phyloP scores from a whole-genome alignment of 805 yeast genomes.

The Teunomyces aglyptinius region DNA sequence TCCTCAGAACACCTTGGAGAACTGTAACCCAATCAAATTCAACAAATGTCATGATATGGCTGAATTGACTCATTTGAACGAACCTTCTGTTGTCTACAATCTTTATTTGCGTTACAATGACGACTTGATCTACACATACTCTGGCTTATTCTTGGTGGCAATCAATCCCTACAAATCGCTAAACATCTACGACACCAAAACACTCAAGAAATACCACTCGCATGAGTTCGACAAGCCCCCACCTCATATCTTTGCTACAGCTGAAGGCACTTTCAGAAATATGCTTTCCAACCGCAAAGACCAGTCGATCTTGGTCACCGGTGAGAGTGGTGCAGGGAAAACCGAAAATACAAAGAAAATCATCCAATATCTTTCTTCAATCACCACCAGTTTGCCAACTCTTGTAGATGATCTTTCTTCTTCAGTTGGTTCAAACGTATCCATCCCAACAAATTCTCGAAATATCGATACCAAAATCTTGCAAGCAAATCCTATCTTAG shows the following conservation, averaged over 20 bases:
- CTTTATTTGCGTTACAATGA: slow-evolving; percentile 71
- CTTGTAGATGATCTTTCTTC: slow-evolving; percentile 8
- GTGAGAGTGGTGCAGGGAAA: slow-evolving; percentile 98
- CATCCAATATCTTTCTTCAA: slow-evolving; percentile 84
- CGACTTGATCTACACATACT: slow-evolving; percentile 85
- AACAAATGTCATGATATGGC: slow-evolving; percentile 95
- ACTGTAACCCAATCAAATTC: slow-evolving; percentile 85
- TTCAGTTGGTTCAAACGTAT: neutral
- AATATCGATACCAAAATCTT: slow-evolving; percentile 80
- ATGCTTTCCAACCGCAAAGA: slow-evolving; percentile 66
- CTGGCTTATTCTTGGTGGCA: slow-evolving; percentile 93
- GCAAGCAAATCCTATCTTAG: slow-evolving; percentile 93
- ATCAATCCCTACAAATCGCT: slow-evolving; percentile 84
- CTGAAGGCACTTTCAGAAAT: slow-evolving; percentile 82
- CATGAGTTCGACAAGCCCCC: slow-evolving; percentile 37
- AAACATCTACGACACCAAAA: slow-evolving; percentile 64
- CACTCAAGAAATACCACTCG: slow-evolving; percentile 54
- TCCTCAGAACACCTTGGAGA: slow-evolving; percentile 46
- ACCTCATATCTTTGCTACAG: slow-evolving; percentile 91
- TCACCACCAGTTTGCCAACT: slow-evolving; percentile 40
- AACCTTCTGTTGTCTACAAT: slow-evolving; percentile 91
- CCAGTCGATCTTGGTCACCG: slow-evolving; percentile 94
- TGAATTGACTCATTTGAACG: slow-evolving; percentile 88
- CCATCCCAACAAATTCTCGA: slow-evolving; percentile 16
- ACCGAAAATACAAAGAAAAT: slow-evolving; percentile 96